These are phyloP conservation scores for Emergomyces africanus DNA, from an alignment of 2,329 filamentous ascomycete genomes.

Conservation along the genomic window DNA sequence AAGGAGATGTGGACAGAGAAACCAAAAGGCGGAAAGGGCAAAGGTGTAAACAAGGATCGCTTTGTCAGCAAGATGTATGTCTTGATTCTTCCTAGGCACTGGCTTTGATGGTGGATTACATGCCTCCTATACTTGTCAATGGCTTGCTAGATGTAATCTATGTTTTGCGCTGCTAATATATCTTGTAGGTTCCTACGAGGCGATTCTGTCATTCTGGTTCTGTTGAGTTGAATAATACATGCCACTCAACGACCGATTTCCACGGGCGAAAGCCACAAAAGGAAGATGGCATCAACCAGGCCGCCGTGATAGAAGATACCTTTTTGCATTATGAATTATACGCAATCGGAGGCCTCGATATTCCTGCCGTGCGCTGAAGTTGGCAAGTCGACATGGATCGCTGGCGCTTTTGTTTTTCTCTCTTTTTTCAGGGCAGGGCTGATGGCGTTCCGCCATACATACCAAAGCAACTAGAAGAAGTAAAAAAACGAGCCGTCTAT, in stretches of 20 bases:
- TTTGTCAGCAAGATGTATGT: constrained; percentile 95
- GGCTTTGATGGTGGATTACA: no score
- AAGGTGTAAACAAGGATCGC: constrained; percentile 94
- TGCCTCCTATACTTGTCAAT: neutral
- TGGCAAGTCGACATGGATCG: neutral
- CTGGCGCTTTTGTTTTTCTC: neutral
- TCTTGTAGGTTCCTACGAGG: constrained; percentile 62
- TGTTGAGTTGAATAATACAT: constrained; percentile 51
- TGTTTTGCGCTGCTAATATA: neutral
- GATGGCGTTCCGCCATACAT: neutral
- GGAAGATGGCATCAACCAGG: neutral
- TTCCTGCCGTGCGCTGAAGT: neutral
- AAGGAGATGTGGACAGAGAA: constrained; percentile 99
- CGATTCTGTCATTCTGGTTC: constrained; percentile 76
- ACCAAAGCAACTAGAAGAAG: neutral
- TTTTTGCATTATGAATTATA: neutral
- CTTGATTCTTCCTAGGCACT: neutral
- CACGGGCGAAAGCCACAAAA: neutral
- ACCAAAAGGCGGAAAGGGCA: constrained; percentile 73
- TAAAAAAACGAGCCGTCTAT: neutral
- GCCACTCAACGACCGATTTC: neutral
- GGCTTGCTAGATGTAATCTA: constrained; percentile 1
- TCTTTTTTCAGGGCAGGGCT: neutral
- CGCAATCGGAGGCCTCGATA: neutral
- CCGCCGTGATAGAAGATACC: neutral